Evolutionary conservation across 257 asterid genomes (phyloP).

Genomic region (Solanum sejunctum): DNA sequence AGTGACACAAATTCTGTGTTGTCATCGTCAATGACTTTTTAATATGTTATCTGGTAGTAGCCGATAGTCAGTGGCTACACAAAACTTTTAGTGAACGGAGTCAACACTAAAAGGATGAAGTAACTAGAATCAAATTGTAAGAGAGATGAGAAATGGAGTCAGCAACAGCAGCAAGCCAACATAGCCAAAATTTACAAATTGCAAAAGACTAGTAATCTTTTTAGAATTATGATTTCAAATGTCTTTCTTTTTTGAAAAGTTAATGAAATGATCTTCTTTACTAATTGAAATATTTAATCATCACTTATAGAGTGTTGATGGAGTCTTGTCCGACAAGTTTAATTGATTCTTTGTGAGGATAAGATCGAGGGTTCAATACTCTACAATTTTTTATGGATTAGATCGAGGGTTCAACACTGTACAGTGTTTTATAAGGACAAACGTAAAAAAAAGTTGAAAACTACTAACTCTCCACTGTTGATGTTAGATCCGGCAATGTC

Average conservation of each 20-base stretch:
- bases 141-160: not conserved
- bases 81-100: not conserved
- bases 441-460: not conserved
- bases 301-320: not conserved
- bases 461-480: not conserved
- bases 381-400: not conserved
- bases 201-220: not conserved
- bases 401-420: not conserved
- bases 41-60: not conserved
- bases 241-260: not conserved
- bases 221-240: not conserved
- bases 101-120: not conserved
- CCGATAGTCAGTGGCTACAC: not conserved
- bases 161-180: not conserved
- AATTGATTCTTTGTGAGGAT: not conserved
- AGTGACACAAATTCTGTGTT: not conserved
- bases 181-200: not conserved
- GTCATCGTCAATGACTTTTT: not conserved
- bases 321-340: not conserved
- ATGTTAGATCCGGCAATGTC: not conserved
- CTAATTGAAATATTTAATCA: not conserved
- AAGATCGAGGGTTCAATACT: not conserved
- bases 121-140: not conserved
- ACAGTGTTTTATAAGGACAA: not conserved
- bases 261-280: no score